Evolutionary conservation across 176 grass and related monocot genomes (phyloP), one percentile per base, ranked within the genome.

Genomic region (Tillandsia leiboldiana): DNA sequence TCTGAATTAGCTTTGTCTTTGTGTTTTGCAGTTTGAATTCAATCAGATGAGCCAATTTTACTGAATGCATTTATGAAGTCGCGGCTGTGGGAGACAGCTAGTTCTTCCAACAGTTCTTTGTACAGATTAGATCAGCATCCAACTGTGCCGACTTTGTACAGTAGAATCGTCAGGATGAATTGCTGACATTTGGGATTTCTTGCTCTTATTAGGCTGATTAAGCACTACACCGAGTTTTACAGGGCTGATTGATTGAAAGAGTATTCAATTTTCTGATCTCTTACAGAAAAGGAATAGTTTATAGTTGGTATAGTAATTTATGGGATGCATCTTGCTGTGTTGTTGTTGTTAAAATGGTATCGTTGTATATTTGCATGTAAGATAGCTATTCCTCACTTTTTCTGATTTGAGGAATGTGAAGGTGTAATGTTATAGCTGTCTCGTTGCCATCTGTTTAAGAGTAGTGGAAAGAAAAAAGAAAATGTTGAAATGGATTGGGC

Each of bases 1-100:
- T 74, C 65, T 80, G 64, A 82, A 52, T 14, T 59, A 8, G 62
- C 58, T 85, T 47, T 49, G n/a, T 64, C 54, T 53, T 48, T 76
- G 1, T 79, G 15, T 73, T 65, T 42, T 69, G 51, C 87, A 95
- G 91, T 28, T 85, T 65, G 87, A 90, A 78, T 95, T 87, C 79
- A 51, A 80, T 78, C 49, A 73, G 67, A 52, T 17, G 67, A 72
- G 72, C 28, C 79, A 51, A 52, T 53, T 24, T 59, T 48, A 73
- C 33, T 42, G 48, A 58, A 54, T 63, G 18, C 24, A 80, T 51
- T 51, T 71, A 18, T 58, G 22, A 61, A 61, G n/a, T 9, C 9
- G 56, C 8, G n/a, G n/a, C 56, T 61, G 56, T 6, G 1, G 22
- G 15, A 61, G 56, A 61, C 22, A 9, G 17, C 22, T 57, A 22